These are phyloP conservation scores for Sporothrix globosa DNA, from an alignment of 2,329 filamentous ascomycete species.

Conservation along the genomic window DNA sequence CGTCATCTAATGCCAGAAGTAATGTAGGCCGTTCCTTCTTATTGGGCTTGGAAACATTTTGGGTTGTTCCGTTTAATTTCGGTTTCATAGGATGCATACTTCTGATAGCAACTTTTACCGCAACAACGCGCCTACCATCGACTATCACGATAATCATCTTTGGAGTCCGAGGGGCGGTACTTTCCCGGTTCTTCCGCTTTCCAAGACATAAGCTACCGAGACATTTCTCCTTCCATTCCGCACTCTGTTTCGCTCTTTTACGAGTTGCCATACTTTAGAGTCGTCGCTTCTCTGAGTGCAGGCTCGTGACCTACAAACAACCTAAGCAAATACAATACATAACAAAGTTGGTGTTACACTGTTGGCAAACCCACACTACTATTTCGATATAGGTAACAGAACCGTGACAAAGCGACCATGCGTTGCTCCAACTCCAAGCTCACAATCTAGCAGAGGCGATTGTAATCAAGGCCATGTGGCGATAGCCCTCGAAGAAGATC, in stretches of 20 bases:
- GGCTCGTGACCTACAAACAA: too few relatives aligned
- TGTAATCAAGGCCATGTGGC: too few relatives aligned
- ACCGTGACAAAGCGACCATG: too few relatives aligned
- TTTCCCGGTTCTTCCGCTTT: neutral
- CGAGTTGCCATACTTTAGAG: neutral
- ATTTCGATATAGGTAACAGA: too few relatives aligned
- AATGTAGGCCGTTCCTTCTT: neutral
- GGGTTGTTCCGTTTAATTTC: neutral
- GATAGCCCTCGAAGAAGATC: too few relatives aligned
- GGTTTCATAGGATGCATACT: neutral
- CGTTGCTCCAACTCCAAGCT: too few relatives aligned
- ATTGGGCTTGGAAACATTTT: neutral
- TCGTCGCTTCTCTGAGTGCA: neutral
- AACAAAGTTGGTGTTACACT: too few relatives aligned
- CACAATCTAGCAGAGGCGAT: too few relatives aligned
- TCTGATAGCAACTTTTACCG: neutral
- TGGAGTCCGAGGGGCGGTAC: neutral
- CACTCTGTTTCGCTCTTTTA: constrained; percentile 17
- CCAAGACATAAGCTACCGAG: neutral
- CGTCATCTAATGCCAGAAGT: neutral
- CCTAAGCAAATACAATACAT: too few relatives aligned
- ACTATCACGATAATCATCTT: neutral
- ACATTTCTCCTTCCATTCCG: neutral
- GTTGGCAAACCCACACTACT: too few relatives aligned
- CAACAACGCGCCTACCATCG: too few relatives aligned